Evolutionary conservation across 345 rosid species (phyloP).

Genomic region (Populus simonii): DNA sequence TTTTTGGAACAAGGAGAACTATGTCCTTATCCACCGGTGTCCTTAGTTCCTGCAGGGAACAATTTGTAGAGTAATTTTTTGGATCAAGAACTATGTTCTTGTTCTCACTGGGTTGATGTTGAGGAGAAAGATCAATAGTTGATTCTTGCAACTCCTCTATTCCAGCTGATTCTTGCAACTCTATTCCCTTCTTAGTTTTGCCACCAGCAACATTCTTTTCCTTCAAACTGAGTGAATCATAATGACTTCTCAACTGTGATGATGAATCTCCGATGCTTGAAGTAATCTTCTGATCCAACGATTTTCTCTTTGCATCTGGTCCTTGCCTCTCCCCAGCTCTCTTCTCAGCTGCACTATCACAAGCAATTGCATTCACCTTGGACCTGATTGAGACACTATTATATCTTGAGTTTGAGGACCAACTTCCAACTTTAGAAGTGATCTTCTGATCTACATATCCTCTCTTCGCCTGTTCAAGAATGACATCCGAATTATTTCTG

Average conservation of each 20-base stretch:
- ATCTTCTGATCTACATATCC: conserved; percentile 16
- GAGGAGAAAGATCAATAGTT: conserved; percentile 25
- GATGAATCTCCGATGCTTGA: conserved; percentile 26
- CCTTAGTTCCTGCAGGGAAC: conserved; percentile 20
- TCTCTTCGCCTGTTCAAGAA: conserved; percentile 20
- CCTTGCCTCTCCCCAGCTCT: conserved; percentile 10
- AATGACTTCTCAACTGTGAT: conserved; percentile 32
- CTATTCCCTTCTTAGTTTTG: conserved; percentile 28
- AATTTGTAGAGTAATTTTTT: conserved; percentile 27
- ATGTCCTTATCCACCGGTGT: conserved; percentile 26
- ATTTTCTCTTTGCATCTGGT: conserved; percentile 16
- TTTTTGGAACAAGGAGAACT: conserved; percentile 44
- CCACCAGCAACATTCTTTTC: conserved; percentile 24
- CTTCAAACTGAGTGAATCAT: conserved; percentile 24
- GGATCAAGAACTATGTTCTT: conserved; percentile 48
- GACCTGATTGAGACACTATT: conserved; percentile 5
- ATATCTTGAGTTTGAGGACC: conserved; percentile 15
- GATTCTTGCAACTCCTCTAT: conserved; percentile 24
- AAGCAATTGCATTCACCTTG: conserved; percentile 15
- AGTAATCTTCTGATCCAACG: conserved; percentile 19
- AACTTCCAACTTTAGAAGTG: conserved; percentile 15
- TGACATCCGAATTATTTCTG: conserved; percentile 11
- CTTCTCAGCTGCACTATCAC: conserved; percentile 16
- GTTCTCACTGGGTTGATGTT: conserved; percentile 29
- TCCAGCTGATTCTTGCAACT: no score